Evolutionary conservation across 257 asterid species (phyloP).

Genomic region (Striga asiatica): DNA sequence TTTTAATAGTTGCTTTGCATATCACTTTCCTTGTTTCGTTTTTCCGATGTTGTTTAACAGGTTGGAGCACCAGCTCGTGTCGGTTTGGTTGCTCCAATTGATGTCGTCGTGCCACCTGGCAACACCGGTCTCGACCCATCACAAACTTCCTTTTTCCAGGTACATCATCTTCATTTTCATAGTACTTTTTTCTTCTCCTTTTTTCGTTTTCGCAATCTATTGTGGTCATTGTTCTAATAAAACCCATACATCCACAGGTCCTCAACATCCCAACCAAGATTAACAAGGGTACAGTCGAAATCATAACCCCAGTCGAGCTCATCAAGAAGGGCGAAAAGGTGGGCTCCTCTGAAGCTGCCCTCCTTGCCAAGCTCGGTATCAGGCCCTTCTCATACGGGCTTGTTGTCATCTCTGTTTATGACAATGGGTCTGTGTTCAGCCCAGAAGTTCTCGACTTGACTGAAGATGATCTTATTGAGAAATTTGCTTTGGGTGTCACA

Average conservation of each 20-base stretch:
- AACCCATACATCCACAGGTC: slow-evolving; percentile 26
- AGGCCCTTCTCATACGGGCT: slow-evolving; percentile 94
- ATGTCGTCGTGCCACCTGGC: slow-evolving; percentile 95
- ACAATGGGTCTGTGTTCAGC: slow-evolving; percentile 79
- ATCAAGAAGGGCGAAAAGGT: slow-evolving; percentile 97
- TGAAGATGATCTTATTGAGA: slow-evolving; percentile 70
- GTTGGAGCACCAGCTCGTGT: slow-evolving; percentile 99
- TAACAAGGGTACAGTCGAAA: slow-evolving; percentile 99
- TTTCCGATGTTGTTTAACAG: slow-evolving; percentile 19
- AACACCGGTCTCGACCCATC: slow-evolving; percentile 98
- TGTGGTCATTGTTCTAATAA: too few species aligned
- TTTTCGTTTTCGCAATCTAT: too few species aligned
- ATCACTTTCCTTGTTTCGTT: too few species aligned
- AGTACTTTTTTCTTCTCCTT: background rate
- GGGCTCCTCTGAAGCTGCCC: slow-evolving; percentile 93
- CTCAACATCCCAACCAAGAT: slow-evolving; percentile 95
- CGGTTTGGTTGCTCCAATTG: slow-evolving; percentile 90
- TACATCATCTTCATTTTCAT: background rate
- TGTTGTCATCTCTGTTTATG: slow-evolving; percentile 50
- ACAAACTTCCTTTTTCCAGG: slow-evolving; percentile 98
- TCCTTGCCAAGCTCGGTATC: slow-evolving; percentile 84
- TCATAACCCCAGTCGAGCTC: slow-evolving; percentile 94
- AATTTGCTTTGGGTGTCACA: slow-evolving; percentile 77
- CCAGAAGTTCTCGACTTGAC: slow-evolving; percentile 86
- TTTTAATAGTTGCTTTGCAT: too few species aligned